phyloP scores from a whole-genome alignment of 192 early-diverging fungal genomes.

The Gigaspora rosea region DNA sequence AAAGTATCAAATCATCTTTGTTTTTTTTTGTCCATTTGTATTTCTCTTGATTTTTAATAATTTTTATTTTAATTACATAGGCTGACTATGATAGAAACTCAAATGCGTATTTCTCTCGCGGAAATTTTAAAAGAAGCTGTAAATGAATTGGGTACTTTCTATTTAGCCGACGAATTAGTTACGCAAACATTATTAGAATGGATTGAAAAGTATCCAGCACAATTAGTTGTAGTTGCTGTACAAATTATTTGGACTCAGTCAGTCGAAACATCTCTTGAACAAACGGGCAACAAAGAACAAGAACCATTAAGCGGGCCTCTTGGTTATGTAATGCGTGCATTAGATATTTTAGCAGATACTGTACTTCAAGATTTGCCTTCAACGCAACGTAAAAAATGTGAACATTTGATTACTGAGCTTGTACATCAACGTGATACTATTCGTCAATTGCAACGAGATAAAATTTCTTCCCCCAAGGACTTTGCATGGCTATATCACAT shows the following conservation, averaged over 20 bases:
- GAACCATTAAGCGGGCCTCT: conserved; percentile 61
- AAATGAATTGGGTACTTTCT: conserved; percentile 63
- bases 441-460: conserved; percentile 59
- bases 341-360: conserved; percentile 89
- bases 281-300: conserved; percentile 38
- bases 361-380: conserved; percentile 85
- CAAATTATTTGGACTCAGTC: conserved; percentile 89
- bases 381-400: conserved; percentile 91
- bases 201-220: conserved; percentile 89
- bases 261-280: conserved; percentile 74
- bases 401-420: conserved; percentile 97
- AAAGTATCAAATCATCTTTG: background rate
- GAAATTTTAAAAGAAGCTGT: conserved; percentile 72
- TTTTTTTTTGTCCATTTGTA: background rate
- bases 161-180: conserved; percentile 55
- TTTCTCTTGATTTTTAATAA: background rate
- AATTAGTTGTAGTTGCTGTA: conserved; percentile 87
- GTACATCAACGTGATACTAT: conserved; percentile 98
- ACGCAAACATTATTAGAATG: conserved; percentile 68
- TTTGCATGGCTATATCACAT: conserved; percentile 97
- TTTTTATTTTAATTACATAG: background rate
- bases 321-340: conserved; percentile 63
- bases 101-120: conserved; percentile 91
- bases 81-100: conserved; percentile 85
- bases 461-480: conserved; percentile 63